Evolutionary conservation across 257 asterid species (phyloP).

Genomic region (Gentiana straminea): DNA sequence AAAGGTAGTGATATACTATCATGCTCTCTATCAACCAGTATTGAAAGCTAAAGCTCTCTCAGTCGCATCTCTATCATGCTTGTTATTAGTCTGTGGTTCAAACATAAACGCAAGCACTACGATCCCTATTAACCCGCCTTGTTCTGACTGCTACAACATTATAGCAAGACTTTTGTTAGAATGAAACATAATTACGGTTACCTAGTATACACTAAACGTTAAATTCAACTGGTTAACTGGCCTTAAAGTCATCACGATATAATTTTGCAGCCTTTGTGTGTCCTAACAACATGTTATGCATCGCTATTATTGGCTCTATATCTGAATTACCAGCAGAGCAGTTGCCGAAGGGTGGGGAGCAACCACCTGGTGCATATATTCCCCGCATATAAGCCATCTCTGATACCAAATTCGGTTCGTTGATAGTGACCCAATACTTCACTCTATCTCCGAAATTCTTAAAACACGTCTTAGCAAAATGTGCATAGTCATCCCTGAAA

Average conservation of each 20-base stretch:
- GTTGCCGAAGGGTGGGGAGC: constrained; percentile 65
- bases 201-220: no score
- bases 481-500: constrained; percentile 57
- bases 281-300: constrained; percentile 51
- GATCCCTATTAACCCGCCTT: constrained; percentile 42
- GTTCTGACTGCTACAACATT: constrained; percentile 27
- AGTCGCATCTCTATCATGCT: constrained; percentile 44
- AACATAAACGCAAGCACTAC: constrained; percentile 41
- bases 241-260: constrained; percentile 48
- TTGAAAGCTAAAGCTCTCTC: constrained; percentile 32
- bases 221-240: constrained; percentile 8
- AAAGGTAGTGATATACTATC: no score
- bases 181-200: not conserved
- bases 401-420: constrained; percentile 50
- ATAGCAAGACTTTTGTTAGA: not conserved
- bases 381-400: constrained; percentile 42
- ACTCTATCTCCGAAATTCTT: constrained; percentile 54
- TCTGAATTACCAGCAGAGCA: constrained; percentile 71
- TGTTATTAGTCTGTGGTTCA: constrained; percentile 30
- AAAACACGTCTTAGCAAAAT: constrained; percentile 64
- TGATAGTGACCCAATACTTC: constrained; percentile 61
- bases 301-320: constrained; percentile 39
- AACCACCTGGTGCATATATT: constrained; percentile 46
- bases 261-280: constrained; percentile 63
- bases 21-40: constrained; percentile 57